A percentile compares a stretch with the other conserved stretches of the same genome.
These are phyloP conservation scores for Alternaria brassicae DNA, from an alignment of 2,329 filamentous ascomycete genomes.

Conservation along the genomic window DNA sequence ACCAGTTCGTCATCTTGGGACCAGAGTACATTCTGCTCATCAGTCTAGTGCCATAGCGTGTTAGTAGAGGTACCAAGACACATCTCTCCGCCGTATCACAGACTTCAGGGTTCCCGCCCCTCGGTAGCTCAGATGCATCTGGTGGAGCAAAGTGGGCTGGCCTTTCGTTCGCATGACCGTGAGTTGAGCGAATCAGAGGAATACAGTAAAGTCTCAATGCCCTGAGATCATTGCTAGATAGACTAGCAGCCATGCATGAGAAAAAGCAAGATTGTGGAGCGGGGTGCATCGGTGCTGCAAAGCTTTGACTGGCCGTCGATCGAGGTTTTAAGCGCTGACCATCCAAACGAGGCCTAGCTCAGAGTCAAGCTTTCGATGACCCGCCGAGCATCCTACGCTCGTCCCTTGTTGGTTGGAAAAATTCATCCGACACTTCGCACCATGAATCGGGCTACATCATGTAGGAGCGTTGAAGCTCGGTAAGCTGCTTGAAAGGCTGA, in stretches of 20 bases:
- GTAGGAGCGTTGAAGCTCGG: constrained; percentile 13
- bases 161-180: constrained; percentile 47
- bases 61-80: constrained; percentile 21
- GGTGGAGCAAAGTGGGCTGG: constrained; percentile 23
- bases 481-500: neutral
- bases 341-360: constrained; percentile 19
- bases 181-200: constrained; percentile 38
- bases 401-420: constrained; percentile 23
- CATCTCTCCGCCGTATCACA: constrained; percentile 36
- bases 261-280: constrained; percentile 32
- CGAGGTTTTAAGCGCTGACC: constrained; percentile 27
- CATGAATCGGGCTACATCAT: constrained; percentile 7
- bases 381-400: constrained; percentile 12
- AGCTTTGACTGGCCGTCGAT: constrained; percentile 28
- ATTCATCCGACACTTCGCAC: constrained; percentile 13
- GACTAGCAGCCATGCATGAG: constrained; percentile 43
- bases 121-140: constrained; percentile 17
- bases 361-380: constrained; percentile 28
- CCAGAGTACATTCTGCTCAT: constrained; percentile 11
- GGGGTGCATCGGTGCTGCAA: constrained; percentile 27
- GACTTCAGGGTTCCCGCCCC: constrained; percentile 23
- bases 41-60: constrained; percentile 5
- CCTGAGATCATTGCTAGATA: constrained; percentile 18
- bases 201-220: constrained; percentile 16
- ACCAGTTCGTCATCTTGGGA: constrained; percentile 13